Evolutionary conservation across 768 basidiomycete species (phyloP).

Genomic region (Russula compacta): DNA sequence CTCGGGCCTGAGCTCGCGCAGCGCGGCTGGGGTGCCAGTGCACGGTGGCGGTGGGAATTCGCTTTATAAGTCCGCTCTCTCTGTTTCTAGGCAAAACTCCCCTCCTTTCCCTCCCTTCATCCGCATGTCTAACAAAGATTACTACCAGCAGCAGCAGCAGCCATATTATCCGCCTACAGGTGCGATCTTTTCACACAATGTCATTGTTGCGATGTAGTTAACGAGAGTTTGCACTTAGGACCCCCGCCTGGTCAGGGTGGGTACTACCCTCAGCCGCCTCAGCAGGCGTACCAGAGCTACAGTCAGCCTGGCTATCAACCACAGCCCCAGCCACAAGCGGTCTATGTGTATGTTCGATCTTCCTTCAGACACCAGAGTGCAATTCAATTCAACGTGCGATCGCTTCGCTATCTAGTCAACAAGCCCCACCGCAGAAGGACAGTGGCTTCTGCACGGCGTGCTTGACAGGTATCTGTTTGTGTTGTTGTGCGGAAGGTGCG

Average conservation of each 20-base stretch:
- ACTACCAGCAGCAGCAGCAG: constrained; percentile 41
- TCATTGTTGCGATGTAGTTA: constrained; percentile 21
- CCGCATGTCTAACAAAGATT: constrained; percentile 59
- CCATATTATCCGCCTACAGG: constrained; percentile 50
- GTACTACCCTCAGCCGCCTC: constrained; percentile 69
- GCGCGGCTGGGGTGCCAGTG: neutral
- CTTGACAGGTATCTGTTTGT: constrained; percentile 51
- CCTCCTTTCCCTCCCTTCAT: constrained; percentile 1
- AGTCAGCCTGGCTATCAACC: constrained; percentile 40
- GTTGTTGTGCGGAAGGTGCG: constrained; percentile 70
- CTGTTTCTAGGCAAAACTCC: neutral
- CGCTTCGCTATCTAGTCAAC: constrained; percentile 33
- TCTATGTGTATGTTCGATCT: constrained; percentile 57
- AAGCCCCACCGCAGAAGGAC: constrained; percentile 38
- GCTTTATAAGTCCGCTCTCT: constrained; percentile 8
- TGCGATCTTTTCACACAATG: constrained; percentile 21
- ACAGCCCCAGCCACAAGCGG: constrained; percentile 67
- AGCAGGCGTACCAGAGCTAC: constrained; percentile 51
- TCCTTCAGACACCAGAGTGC: neutral
- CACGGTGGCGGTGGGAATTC: constrained; percentile 4
- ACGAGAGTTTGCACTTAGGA: constrained; percentile 26
- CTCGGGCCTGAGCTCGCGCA: neutral
- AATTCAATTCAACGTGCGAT: constrained; percentile 11
- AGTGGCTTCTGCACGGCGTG: constrained; percentile 52
- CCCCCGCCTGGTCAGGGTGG: constrained; percentile 56